These are phyloP conservation scores for Backusella macrospora DNA, from an alignment of 192 early-diverging fungal species.

Conservation along the genomic window DNA sequence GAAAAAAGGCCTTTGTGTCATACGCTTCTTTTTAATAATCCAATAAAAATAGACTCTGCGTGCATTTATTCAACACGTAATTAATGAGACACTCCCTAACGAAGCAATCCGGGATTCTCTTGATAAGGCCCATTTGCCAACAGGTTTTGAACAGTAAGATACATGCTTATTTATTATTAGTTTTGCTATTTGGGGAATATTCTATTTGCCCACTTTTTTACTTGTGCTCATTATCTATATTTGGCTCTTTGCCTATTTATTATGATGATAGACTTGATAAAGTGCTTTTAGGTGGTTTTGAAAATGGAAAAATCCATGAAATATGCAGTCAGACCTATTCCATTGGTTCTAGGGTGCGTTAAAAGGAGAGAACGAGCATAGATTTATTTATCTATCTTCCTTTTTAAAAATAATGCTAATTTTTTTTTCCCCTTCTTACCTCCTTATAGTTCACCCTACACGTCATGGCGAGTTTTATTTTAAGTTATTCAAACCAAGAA, in stretches of 20 bases:
- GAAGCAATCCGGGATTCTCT: neutral
- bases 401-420: neutral
- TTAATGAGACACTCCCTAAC: conserved; percentile 7
- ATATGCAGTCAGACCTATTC: neutral
- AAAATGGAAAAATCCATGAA: neutral
- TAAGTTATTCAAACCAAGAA: neutral
- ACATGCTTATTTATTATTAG: neutral
- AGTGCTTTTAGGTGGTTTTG: neutral
- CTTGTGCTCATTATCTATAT: too few species aligned
- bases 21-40: neutral
- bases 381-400: neutral
- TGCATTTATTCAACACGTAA: conserved; percentile 9
- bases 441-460: neutral
- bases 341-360: neutral
- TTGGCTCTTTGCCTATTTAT: too few species aligned
- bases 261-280: neutral
- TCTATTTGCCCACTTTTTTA: too few species aligned
- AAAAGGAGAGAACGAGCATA: too few species aligned
- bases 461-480: neutral
- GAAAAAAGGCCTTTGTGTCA: neutral
- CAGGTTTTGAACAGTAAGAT: neutral
- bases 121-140: neutral
- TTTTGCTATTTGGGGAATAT: neutral
- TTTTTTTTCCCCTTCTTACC: too few species aligned
- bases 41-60: neutral